These are phyloP conservation scores for Tagetes patula DNA, from an alignment of 129 eudicot genomes.

Conservation along the genomic window DNA sequence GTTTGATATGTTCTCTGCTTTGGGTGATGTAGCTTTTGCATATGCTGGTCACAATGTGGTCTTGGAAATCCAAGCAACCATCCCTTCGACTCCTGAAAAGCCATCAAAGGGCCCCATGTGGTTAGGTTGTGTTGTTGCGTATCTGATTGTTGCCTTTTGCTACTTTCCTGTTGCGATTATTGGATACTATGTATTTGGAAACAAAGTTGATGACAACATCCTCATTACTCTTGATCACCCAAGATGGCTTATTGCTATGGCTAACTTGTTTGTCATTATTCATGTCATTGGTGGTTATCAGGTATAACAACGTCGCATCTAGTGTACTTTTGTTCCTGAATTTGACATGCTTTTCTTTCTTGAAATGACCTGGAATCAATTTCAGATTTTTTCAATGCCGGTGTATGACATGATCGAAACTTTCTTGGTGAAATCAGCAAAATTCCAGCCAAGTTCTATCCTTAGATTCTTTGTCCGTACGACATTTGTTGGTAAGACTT, in stretches of 20 bases:
- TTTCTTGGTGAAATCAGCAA: slow-evolving; percentile 48
- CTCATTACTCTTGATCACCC: slow-evolving; percentile 56
- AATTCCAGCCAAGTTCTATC: slow-evolving; percentile 42
- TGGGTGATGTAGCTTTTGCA: slow-evolving; percentile 70
- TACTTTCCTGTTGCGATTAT: slow-evolving; percentile 66
- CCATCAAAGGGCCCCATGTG: slow-evolving; percentile 69
- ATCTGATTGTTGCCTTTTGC: slow-evolving; percentile 56
- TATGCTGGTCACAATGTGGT: slow-evolving; percentile 79
- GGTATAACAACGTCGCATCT: slow-evolving; percentile 26
- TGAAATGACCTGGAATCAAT: slow-evolving; percentile 12
- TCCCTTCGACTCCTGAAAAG: slow-evolving; percentile 72
- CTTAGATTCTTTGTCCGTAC: slow-evolving; percentile 64
- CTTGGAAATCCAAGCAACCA: slow-evolving; percentile 84
- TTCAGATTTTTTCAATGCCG: slow-evolving; percentile 75
- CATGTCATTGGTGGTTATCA: slow-evolving; percentile 85
- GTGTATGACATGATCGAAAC: slow-evolving; percentile 84
- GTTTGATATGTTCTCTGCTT: slow-evolving; percentile 48
- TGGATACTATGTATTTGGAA: slow-evolving; percentile 59
- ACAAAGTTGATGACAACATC: slow-evolving; percentile 60
- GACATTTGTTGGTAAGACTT: slow-evolving; percentile 53
- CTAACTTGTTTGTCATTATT: slow-evolving; percentile 62
- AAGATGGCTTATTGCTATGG: slow-evolving; percentile 60
- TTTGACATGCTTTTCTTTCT: background rate
- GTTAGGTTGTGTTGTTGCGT: slow-evolving; percentile 70
- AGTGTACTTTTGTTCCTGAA: background rate